Conservation (phyloP, 2,329 filamentous ascomycete species). For the Apiospora kogelbergensis region DNA sequence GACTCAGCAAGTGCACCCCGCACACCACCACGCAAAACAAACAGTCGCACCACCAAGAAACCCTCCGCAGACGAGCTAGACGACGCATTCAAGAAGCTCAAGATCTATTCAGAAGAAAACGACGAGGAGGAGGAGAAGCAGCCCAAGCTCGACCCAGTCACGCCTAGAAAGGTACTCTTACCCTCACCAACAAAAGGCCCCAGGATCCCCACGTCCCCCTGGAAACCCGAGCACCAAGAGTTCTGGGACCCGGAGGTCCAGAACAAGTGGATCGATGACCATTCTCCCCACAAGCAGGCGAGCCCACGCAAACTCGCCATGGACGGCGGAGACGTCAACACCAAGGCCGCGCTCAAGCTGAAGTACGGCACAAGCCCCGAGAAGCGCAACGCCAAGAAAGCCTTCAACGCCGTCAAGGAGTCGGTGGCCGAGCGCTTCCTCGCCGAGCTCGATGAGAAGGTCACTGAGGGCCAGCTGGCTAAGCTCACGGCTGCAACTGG, state of each 20-base stretch:
- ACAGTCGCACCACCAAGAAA: constrained; percentile 9
- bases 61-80: constrained; percentile 23
- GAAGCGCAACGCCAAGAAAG: constrained; percentile 50
- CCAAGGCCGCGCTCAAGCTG: constrained; percentile 28
- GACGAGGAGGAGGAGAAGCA: constrained; percentile 16
- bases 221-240: constrained; percentile 31
- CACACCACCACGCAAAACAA: constrained; percentile 4
- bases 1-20: constrained; percentile 6
- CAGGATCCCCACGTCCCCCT: constrained; percentile 29
- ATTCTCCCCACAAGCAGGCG: constrained; percentile 29
- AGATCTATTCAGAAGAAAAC: constrained; percentile 25
- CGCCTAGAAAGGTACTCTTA: constrained; percentile 26
- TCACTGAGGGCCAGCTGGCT: constrained; percentile 61
- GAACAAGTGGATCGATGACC: constrained; percentile 34
- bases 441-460: constrained; percentile 62
- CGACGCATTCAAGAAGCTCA: constrained; percentile 31
- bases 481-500: constrained; percentile 62
- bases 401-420: constrained; percentile 63
- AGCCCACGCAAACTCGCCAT: constrained; percentile 17
- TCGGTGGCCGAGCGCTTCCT: constrained; percentile 65
- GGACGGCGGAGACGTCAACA: constrained; percentile 24
- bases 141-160: constrained; percentile 22
- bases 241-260: constrained; percentile 34
- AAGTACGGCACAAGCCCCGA: constrained; percentile 33
- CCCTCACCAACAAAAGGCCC: constrained; percentile 25